Conservation (phyloP, 2,329 filamentous ascomycete species). For the Phaeoacremonium minimum region DNA sequence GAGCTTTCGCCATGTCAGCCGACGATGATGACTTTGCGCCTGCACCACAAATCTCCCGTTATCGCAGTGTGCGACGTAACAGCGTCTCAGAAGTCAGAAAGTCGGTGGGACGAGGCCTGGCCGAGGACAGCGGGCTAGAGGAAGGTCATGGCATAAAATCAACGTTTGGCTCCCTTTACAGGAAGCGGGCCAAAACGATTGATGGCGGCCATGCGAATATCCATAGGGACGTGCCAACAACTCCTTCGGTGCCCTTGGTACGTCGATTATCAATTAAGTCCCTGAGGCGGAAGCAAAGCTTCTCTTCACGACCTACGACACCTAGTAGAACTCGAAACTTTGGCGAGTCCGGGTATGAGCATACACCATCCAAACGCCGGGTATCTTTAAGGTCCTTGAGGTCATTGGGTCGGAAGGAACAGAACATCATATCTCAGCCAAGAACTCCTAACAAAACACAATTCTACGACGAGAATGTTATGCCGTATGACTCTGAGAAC, state of each 20-base stretch:
- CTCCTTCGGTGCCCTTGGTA: background rate
- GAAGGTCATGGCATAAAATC: background rate
- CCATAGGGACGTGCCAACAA: no score
- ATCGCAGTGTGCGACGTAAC: background rate
- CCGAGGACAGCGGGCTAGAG: background rate
- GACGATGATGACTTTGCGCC: background rate
- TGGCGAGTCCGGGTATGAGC: background rate
- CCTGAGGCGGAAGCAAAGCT: no score
- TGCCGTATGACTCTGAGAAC: no score
- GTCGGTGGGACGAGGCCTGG: background rate
- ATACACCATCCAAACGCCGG: no score
- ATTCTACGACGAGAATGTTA: no score
- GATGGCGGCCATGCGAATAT: background rate
- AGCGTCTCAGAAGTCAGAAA: background rate
- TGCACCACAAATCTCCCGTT: background rate
- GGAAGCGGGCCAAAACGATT: background rate
- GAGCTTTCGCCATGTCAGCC: background rate
- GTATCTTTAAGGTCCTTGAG: no score
- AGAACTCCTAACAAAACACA: background rate
- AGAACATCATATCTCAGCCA: background rate
- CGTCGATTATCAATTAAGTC: no score
- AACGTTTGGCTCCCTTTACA: background rate
- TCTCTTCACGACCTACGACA: no score
- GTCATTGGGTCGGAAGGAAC: no score
- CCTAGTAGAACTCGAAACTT: background rate